phyloP scores from a whole-genome alignment of 257 asterid genomes.

The Jaltomata sinuosa region DNA sequence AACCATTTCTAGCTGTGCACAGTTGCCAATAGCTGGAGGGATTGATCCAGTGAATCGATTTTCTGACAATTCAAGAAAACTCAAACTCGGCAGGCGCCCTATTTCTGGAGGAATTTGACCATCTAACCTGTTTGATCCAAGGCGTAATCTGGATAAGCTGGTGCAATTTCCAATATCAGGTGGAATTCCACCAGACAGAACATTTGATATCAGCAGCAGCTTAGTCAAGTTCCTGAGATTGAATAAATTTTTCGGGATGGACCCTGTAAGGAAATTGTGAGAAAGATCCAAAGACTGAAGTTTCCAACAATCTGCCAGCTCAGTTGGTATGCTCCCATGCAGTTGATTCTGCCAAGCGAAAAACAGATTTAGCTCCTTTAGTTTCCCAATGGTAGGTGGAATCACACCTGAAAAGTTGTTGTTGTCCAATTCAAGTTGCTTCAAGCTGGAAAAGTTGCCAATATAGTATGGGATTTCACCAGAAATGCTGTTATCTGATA shows the following conservation, averaged over 20 bases:
- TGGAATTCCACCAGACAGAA: conserved; percentile 49
- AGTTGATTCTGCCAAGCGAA: conserved; percentile 74
- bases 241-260: conserved; percentile 42
- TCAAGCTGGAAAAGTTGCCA: conserved; percentile 46
- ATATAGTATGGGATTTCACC: conserved; percentile 45
- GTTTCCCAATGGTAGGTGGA: conserved; percentile 45
- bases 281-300: conserved; percentile 65
- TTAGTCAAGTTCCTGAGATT: conserved; percentile 54
- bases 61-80: conserved; percentile 57
- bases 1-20: conserved; percentile 51
- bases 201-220: conserved; percentile 52
- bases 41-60: conserved; percentile 44
- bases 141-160: conserved; percentile 42
- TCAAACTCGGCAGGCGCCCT: conserved; percentile 28
- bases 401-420: conserved; percentile 50
- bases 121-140: conserved; percentile 42
- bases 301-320: conserved; percentile 36
- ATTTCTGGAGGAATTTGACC: conserved; percentile 50
- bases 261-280: conserved; percentile 46
- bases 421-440: conserved; percentile 63
- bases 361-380: conserved; percentile 57
- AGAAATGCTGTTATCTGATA: conserved; percentile 48
- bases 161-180: conserved; percentile 61
- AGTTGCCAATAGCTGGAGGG: conserved; percentile 51
- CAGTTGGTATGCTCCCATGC: conserved; percentile 48